Base-by-base conservation (phyloP, 352 stramenopile genomes). In the Globisporangium heterothallicum region DNA sequence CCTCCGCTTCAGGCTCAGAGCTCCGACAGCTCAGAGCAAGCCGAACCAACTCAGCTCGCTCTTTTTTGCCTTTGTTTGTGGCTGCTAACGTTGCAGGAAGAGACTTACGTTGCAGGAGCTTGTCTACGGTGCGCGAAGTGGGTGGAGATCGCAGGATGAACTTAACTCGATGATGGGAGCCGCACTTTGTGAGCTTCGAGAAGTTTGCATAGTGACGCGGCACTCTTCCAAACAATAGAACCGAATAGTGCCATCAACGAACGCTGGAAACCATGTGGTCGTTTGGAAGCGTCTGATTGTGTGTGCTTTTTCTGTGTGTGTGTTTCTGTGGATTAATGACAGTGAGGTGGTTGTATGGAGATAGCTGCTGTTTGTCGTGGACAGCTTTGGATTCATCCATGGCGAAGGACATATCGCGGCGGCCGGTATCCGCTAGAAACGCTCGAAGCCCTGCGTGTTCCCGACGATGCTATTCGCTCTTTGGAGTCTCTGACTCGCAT, bases 71-170 rank as follows among this genome's bases (percentile, higher is more conserved):
- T 34, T 34, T 34, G 42, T 24, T 27, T 22, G 13, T 35, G 24
- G 10, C 21, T 12, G 24, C 43, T 40, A 21, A 35, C 42, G 42
- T 49, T 49, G 42, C 42, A 49, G 42, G 16, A 49, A 21, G 43
- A 1, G 25, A 2, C 41, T n/a, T 46, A 27, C 14, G 26, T 27
- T 27, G 41, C 21, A n/a, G 6, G 21, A 46, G 21, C 41, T 46
- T 10, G 41, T 22, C 16, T 36, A 36, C 30, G 30, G 30, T 8
- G 30, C 30, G 16, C 30, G 30, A 36, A 36, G 30, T 36, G 30
- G 16, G 30, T 36, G 30, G 30, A 36, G 30, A 36, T 36, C 30
- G 30, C 30, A 8, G 30, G 16, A 8, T 8, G 30, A 13, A 36
- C 30, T 36, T 36, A 36, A 36, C 30, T 8, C 30, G 30, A 36